Evolutionary conservation across 441 rosid genomes (phyloP), one percentile per base, ranked within the genome.

Genomic region (Adansonia rubrostipa): DNA sequence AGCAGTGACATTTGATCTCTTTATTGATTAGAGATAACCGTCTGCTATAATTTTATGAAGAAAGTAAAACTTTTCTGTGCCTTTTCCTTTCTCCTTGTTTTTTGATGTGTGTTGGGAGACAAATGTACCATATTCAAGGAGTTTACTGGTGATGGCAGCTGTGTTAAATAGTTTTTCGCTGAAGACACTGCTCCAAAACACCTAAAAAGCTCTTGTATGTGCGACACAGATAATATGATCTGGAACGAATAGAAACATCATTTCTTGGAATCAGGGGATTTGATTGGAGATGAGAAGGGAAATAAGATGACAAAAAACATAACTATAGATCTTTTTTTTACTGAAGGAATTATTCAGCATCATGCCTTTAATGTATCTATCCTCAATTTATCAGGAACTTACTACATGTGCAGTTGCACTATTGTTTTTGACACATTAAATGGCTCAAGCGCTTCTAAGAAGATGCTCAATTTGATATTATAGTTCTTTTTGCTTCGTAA

Each of bases 341-440:
- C 14, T 7, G 3, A 7, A 47, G 47, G 17, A 11, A 68, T 45
- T 70, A 13, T 70, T 70, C 11, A 48, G 73, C 19, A 1, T 22
- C 10, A 6, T 20, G 36, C 40, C 14, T 47, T 50, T 22, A 48
- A n/a, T 50, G 19, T 14, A 9, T 22, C 0, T 15, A 14, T 13
- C 11, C 50, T 24, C 42, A 24, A 22, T 70, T 20, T 70, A 2
- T 42, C 7, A 17, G 71, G 47, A 48, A 50, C 45, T 14, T 14
- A 70, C 20, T 24, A 33, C 44, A 6, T 70, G 3, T 14, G 13
- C 13, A 24, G 60, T 44, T 70, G 45, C 74, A 22, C 60, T 22
- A 50, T 70, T 50, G 22, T 70, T 50, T 70, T 70, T 24, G 45
- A 70, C 74, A 50, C 50, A 11, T 50, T 50, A 7, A 45, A 48